Conservation (phyloP, 2,329 filamentous ascomycete species). For the Trichoderma sp. region DNA sequence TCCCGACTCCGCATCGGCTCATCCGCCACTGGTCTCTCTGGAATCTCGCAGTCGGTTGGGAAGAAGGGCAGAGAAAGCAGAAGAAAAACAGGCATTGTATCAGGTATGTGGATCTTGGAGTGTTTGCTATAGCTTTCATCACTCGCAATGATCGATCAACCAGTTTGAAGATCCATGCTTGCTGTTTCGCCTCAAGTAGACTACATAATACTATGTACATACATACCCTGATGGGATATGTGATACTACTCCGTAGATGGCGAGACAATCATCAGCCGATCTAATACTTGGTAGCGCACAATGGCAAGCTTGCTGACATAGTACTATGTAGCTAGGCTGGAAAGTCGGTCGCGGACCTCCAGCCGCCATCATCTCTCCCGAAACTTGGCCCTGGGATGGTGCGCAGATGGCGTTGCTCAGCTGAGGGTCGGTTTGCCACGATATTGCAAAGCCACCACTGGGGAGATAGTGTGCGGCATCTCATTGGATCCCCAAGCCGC, state of each 20-base stretch:
- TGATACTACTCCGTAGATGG: background rate
- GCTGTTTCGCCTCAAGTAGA: constrained; percentile 12
- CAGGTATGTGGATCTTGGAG: background rate
- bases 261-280: background rate
- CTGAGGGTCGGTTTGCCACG: constrained; percentile 16
- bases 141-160: background rate
- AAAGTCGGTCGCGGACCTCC: background rate
- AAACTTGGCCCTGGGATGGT: background rate
- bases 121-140: background rate
- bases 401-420: constrained; percentile 15
- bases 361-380: constrained; percentile 6
- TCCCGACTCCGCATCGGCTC: constrained; percentile 1
- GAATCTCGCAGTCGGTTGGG: background rate
- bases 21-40: background rate
- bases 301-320: background rate
- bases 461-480: background rate
- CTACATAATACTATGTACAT: background rate
- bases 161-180: constrained; percentile 14
- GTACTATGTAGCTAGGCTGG: background rate
- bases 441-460: constrained; percentile 6
- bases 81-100: background rate
- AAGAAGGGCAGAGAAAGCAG: background rate
- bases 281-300: background rate
- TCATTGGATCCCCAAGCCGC: constrained; percentile 15
- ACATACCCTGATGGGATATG: background rate